Evolutionary conservation across 441 rosid species (phyloP).

Genomic region (Rhodomyrtus psidioides): DNA sequence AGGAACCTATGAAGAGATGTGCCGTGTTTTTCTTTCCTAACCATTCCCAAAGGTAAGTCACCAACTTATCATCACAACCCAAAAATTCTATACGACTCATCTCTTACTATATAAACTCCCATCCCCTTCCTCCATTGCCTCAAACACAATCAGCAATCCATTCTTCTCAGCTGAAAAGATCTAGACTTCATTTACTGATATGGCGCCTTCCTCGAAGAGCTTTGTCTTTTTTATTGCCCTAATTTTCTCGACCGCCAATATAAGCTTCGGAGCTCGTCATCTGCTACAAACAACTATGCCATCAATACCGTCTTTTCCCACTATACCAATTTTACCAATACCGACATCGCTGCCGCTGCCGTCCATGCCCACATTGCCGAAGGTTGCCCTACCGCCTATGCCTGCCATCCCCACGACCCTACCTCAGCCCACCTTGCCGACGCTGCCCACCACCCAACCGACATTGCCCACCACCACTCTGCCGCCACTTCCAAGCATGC

Average conservation of each 20-base stretch:
- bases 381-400: fast-evolving
- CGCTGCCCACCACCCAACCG: neutral
- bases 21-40: neutral
- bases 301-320: neutral
- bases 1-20: neutral
- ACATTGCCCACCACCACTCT: neutral
- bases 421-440: neutral
- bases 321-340: neutral
- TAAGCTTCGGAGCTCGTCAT: neutral
- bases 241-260: neutral
- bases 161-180: neutral
- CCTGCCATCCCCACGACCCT: neutral
- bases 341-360: neutral
- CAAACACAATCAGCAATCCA: neutral
- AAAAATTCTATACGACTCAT: neutral
- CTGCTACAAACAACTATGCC: neutral
- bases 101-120: neutral
- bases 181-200: no score
- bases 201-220: neutral
- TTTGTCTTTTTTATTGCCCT: neutral
- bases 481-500: neutral
- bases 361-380: neutral
- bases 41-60: neutral
- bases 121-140: neutral
- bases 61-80: neutral